Conservation (phyloP, 1,284 basidiomycete genomes). For the Acaromyces ingoldii region DNA sequence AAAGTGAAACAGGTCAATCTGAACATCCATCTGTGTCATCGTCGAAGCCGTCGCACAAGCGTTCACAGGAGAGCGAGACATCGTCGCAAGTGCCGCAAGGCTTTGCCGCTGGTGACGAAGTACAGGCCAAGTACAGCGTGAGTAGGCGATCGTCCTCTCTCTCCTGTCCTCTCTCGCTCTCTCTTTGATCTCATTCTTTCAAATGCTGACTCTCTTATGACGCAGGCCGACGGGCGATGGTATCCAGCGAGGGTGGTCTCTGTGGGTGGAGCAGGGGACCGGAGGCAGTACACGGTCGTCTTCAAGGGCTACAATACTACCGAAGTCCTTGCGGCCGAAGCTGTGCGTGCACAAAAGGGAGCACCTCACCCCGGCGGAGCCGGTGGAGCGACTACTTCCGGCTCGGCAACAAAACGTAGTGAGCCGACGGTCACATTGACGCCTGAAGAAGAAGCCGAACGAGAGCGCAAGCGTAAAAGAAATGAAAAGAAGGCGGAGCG, state of each 20-base stretch:
- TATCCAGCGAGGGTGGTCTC: slow-evolving; percentile 53
- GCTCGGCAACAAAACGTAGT: not conserved
- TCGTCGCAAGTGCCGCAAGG: not conserved
- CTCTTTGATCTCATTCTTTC: not conserved
- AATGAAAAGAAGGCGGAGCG: slow-evolving; percentile 91
- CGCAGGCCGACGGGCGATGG: slow-evolving; percentile 27
- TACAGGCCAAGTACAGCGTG: slow-evolving; percentile 71
- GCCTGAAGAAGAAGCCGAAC: slow-evolving; percentile 64
- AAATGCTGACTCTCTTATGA: not conserved
- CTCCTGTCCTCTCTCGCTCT: not conserved
- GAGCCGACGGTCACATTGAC: too few species aligned
- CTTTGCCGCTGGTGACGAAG: slow-evolving; percentile 74
- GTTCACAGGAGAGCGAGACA: not conserved
- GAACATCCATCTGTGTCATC: too few species aligned
- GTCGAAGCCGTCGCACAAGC: not conserved
- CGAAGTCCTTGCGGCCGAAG: slow-evolving; percentile 72
- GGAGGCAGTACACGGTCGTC: slow-evolving; percentile 82
- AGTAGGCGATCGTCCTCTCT: not conserved
- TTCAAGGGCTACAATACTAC: slow-evolving; percentile 94
- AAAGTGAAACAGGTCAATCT: not conserved
- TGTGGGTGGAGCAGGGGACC: slow-evolving; percentile 76
- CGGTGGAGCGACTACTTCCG: not conserved
- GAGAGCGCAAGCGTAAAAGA: slow-evolving; percentile 89
- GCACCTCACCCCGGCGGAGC: not conserved
- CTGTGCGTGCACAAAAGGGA: slow-evolving; percentile 62